Evolutionary conservation across 768 basidiomycete genomes (phyloP), one percentile per base, ranked within the genome.

Genomic region (Amanita subjunquillea): DNA sequence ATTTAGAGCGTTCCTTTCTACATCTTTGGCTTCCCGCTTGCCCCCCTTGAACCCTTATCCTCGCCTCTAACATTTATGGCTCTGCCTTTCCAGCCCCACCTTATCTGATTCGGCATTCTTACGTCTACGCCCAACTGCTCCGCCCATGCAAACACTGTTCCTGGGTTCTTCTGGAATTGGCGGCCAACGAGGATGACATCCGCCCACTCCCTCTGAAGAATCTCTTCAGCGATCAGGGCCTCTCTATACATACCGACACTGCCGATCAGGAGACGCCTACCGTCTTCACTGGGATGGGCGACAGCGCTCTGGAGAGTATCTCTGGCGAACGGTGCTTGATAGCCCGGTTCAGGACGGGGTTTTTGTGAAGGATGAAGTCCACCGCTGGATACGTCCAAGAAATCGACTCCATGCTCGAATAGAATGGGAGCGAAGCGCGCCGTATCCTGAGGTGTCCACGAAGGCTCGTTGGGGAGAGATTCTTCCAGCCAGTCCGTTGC

Each of bases 401-500:
- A 69, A 63, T 91, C 90, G 48, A 91, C 76, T 4, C 87, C 87
- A 41, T 80, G 74, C 12, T 77, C 73, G 15, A 71, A 71, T 15
- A 91, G 73, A 56, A 82, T 74, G 15, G 71, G 67, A 2, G 81
- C 77, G 22, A 90, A 68, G 30, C 73, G 68, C 22, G 77, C 77
- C 2, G 83, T 86, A 61, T 91, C 88, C 61, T 85, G 79, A 1
- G 76, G 56, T 13, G 76, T 74, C 87, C 89, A 88, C 5, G 78
- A 78, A 9, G 75, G 74, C 55, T 84, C 78, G 53, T 83, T 67
- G 0, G 80, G 78, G 2, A 76, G 65, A 3, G 71, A 68, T 52
- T 77, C 72, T 57, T 82, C 80, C 6, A 86, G 67, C 82, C 87
- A 87, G 54, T 91, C 90, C 0, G 80, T 83, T 1, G 79, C 90